These are phyloP conservation scores for Penicillium atrosanguineum DNA, from an alignment of 495 filamentous ascomycete species.

Conservation along the genomic window DNA sequence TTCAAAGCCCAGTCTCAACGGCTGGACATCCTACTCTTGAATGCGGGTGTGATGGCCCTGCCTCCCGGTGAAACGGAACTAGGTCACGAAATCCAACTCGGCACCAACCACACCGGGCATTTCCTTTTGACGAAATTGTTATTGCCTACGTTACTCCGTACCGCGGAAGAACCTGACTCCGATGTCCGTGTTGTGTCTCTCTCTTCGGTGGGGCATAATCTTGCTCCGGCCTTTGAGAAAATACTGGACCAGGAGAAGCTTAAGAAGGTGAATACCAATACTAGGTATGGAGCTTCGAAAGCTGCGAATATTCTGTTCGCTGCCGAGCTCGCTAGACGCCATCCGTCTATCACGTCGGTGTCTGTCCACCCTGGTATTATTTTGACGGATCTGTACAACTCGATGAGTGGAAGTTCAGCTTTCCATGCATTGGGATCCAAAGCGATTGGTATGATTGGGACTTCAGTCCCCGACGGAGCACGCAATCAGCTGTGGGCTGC, in stretches of 20 bases:
- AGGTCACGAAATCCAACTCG: conserved; percentile 58
- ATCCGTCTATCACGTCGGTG: conserved; percentile 43
- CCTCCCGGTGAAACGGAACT: conserved; percentile 36
- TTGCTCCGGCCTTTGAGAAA: conserved; percentile 26
- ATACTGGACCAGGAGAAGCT: conserved; percentile 29
- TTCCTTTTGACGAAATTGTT: conserved; percentile 55
- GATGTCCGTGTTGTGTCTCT: conserved; percentile 46
- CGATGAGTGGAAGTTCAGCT: conserved; percentile 10
- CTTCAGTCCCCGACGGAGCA: conserved; percentile 30
- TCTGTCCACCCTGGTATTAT: conserved; percentile 49
- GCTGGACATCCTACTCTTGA: conserved; percentile 63
- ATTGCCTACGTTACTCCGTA: conserved; percentile 29
- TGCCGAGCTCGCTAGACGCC: conserved; percentile 43
- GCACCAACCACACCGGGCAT: conserved; percentile 57
- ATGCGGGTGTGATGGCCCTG: conserved; percentile 61
- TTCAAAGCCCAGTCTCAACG: conserved; percentile 46
- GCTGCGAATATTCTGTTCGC: conserved; percentile 59
- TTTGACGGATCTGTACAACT: conserved; percentile 28
- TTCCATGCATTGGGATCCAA: conserved; percentile 11
- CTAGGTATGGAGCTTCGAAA: conserved; percentile 56
- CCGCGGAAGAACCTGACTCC: conserved; percentile 32
- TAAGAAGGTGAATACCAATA: conserved; percentile 41
- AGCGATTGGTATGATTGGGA: conserved; percentile 12
- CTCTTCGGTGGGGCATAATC: conserved; percentile 35
- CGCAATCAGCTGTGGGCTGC: conserved; percentile 43